Evolutionary conservation across 2,329 filamentous ascomycete species (phyloP).

Genomic region (Didymella glomerata): DNA sequence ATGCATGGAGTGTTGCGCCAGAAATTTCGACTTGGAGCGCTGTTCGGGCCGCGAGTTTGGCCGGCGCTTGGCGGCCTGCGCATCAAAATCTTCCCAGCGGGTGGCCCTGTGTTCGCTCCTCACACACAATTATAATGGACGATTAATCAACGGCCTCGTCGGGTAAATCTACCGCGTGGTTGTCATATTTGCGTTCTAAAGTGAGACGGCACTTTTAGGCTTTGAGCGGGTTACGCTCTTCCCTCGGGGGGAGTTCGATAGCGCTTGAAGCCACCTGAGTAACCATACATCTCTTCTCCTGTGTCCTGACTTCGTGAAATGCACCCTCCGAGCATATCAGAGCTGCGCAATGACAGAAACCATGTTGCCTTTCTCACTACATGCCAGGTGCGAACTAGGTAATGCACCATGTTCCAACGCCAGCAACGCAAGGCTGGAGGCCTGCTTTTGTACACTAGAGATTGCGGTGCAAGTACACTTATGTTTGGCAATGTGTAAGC

Average conservation of each 20-base stretch:
- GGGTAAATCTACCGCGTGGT: constrained; percentile 47
- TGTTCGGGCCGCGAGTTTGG: neutral
- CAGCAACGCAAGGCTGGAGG: no score
- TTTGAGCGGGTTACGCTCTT: constrained; percentile 38
- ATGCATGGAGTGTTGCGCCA: neutral
- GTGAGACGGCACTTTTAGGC: constrained; percentile 49
- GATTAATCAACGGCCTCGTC: constrained; percentile 57
- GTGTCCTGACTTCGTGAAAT: neutral
- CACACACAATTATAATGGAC: constrained; percentile 55
- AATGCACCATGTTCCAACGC: no score
- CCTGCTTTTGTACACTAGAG: no score
- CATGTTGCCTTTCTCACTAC: no score
- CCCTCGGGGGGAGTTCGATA: constrained; percentile 35
- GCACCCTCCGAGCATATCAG: no score
- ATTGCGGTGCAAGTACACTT: no score
- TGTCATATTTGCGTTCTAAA: constrained; percentile 59
- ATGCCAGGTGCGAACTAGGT: no score
- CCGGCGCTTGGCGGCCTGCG: constrained; percentile 24
- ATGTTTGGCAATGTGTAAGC: no score
- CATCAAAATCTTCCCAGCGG: constrained; percentile 32
- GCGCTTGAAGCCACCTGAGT: constrained; percentile 51
- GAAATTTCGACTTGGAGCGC: constrained; percentile 2
- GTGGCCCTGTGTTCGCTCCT: constrained; percentile 28
- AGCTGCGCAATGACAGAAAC: no score
- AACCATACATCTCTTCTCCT: constrained; percentile 42